These are phyloP conservation scores for Pseudisothecium myosuroides DNA, from an alignment of 225 moss, liverwort and hornwort genomes.

Conservation along the genomic window DNA sequence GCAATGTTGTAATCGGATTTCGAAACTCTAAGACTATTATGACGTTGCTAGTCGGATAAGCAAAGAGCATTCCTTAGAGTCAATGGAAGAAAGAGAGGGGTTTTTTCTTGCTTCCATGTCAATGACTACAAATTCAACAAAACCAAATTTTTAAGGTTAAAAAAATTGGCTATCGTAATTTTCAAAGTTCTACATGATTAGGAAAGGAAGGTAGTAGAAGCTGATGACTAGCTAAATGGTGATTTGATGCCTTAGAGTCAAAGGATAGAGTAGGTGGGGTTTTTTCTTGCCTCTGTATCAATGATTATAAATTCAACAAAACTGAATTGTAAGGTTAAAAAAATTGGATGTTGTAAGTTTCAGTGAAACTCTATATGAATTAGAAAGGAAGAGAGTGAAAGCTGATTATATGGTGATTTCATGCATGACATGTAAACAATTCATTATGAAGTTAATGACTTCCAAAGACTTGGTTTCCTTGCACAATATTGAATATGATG, in stretches of 20 bases:
- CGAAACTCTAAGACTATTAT: no score
- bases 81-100: neutral
- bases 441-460: neutral
- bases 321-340: neutral
- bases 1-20: neutral
- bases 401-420: no score
- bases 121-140: neutral
- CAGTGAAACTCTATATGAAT: neutral
- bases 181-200: no score
- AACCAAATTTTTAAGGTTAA: neutral
- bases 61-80: neutral
- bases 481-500: rapidly evolving
- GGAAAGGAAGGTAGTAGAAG: no score
- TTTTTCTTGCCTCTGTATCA: neutral
- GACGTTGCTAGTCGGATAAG: no score
- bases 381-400: neutral
- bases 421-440: rapidly evolving
- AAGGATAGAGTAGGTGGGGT: neutral
- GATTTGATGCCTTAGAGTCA: neutral
- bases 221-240: no score
- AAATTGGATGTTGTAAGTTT: neutral
- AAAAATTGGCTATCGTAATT: neutral
- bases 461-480: rapidly evolving
- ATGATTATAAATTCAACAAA: neutral
- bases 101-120: neutral